phyloP scores from a whole-genome alignment of 148 eudicot genomes.

The Dysphania ambrosioides region DNA sequence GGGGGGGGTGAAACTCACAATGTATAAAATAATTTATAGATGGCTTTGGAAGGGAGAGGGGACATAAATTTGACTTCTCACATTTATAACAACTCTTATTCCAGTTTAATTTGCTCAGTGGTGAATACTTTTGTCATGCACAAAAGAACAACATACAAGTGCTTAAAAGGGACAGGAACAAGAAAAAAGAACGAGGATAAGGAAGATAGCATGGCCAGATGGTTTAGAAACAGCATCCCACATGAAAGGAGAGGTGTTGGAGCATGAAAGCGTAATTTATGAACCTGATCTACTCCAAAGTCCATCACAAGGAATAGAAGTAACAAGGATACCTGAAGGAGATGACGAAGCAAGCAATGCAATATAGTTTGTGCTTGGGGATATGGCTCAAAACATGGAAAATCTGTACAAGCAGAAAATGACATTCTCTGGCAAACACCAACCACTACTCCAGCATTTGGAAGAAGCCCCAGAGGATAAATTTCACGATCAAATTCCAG shows the following conservation, averaged over 20 bases:
- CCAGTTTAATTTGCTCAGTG: background rate
- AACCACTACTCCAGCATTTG: constrained; percentile 95
- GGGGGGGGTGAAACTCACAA: background rate
- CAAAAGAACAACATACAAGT: background rate
- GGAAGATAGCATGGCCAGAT: background rate
- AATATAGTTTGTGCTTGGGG: constrained; percentile 98
- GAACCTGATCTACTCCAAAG: background rate
- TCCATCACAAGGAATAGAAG: background rate
- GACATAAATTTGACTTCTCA: too few relatives aligned
- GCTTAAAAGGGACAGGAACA: background rate
- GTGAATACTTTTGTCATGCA: background rate
- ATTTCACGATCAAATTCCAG: constrained; percentile 97
- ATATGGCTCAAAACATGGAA: constrained; percentile 97
- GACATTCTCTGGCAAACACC: constrained; percentile 98
- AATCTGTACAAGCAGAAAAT: constrained; percentile 92
- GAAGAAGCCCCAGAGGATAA: constrained; percentile 95
- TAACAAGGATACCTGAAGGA: constrained; percentile 71
- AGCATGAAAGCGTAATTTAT: background rate
- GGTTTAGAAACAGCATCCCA: background rate
- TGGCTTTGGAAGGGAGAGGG: background rate
- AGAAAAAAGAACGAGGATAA: background rate
- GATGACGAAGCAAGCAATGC: constrained; percentile 93
- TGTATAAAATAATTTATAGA: background rate
- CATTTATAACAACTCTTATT: background rate
- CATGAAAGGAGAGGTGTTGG: background rate